A percentile compares a stretch with the other conserved stretches of the same genome.
Conservation (phyloP, 305 asterid species). For the Fraxinus baroniana region DNA sequence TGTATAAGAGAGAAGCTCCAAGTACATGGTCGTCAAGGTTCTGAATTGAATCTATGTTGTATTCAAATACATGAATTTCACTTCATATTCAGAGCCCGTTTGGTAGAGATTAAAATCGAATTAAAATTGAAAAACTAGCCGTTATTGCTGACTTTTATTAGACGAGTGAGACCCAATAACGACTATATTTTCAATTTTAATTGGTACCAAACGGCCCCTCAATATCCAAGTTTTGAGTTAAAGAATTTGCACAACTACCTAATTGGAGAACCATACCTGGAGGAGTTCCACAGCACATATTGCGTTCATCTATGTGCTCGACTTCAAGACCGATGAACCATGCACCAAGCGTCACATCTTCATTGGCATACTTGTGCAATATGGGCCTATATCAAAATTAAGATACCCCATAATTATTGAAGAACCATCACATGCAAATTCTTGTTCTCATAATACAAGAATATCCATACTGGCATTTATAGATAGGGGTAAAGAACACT, state of each 20-base stretch:
- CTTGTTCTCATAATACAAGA: not conserved
- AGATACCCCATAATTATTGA: not conserved
- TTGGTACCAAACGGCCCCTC: no score
- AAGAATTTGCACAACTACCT: not conserved
- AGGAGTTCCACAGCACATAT: constrained; percentile 53
- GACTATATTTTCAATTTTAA: no score
- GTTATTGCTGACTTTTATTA: no score
- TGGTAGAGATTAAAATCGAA: no score
- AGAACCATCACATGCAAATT: not conserved
- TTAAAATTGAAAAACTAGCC: no score
- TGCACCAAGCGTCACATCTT: constrained; percentile 47
- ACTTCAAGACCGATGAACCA: constrained; percentile 56
- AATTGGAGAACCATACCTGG: constrained; percentile 35
- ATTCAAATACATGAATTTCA: not conserved
- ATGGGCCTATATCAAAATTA: constrained; percentile 35
- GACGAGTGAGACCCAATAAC: no score
- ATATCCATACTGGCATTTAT: not conserved
- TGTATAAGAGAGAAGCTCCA: no score
- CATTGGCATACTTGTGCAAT: constrained; percentile 52
- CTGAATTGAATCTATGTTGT: not conserved
- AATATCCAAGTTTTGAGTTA: not conserved
- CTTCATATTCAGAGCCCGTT: not conserved
- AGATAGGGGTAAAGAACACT: not conserved
- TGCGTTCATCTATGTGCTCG: constrained; percentile 53
- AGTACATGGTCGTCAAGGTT: not conserved